phyloP scores from a whole-genome alignment of 2,329 filamentous ascomycete genomes.

The Colletotrichum salicis region DNA sequence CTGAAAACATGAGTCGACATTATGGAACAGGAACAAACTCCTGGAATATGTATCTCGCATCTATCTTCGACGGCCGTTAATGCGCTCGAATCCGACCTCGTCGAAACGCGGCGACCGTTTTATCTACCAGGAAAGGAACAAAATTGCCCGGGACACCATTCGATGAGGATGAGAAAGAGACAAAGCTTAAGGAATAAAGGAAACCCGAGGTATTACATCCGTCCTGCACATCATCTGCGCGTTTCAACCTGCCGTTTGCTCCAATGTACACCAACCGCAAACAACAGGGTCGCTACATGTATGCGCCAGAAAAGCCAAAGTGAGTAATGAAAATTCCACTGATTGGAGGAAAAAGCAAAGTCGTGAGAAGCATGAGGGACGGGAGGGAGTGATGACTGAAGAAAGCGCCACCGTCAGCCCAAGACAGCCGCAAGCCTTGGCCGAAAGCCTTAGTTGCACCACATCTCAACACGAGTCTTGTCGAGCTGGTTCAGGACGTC shows the following conservation, averaged over 20 bases:
- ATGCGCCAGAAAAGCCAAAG: constrained; percentile 9
- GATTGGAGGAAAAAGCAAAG: constrained; percentile 7
- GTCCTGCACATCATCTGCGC: not conserved
- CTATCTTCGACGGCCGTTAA: constrained; percentile 22
- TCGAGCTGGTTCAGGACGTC: constrained; percentile 47
- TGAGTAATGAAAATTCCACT: not conserved
- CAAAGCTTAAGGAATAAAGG: not conserved
- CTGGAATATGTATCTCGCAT: constrained; percentile 16
- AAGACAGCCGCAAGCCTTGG: constrained; percentile 20
- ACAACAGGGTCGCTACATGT: not conserved
- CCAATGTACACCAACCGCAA: constrained; percentile 12
- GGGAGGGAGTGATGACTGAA: not conserved
- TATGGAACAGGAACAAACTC: constrained; percentile 4
- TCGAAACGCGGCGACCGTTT: constrained; percentile 28
- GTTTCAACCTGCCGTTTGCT: constrained; percentile 13
- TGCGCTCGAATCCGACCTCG: constrained; percentile 17
- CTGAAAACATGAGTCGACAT: not conserved
- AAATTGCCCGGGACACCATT: constrained; percentile 23
- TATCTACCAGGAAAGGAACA: constrained; percentile 23
- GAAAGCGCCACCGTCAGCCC: constrained; percentile 14
- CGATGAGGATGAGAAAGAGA: constrained; percentile 10
- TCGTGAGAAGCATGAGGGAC: not conserved
- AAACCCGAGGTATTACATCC: constrained; percentile 24
- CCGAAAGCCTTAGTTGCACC: constrained; percentile 43
- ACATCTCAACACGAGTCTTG: constrained; percentile 50